Percentiles rank a stretch among this genome's conserved stretches.
These are phyloP conservation scores for Trebouxia sp. DNA, from an alignment of 139 green algal species.

Conservation along the genomic window DNA sequence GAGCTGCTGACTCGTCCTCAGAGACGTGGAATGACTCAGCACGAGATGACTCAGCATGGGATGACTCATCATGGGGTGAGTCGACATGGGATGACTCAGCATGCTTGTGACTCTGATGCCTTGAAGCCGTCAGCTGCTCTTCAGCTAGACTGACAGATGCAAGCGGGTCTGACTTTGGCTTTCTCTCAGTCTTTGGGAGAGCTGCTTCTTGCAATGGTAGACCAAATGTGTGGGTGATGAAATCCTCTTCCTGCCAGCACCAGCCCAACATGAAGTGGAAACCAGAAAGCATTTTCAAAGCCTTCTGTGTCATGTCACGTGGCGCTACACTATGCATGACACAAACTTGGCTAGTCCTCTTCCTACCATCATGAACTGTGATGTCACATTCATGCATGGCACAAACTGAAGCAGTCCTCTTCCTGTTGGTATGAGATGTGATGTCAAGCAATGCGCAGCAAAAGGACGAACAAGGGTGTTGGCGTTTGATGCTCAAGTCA, in stretches of 20 bases:
- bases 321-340: no score
- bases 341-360: no score
- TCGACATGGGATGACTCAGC: not conserved
- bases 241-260: conserved; percentile 58
- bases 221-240: conserved; percentile 53
- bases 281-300: no score
- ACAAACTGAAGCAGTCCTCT: no score
- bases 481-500: no score
- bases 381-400: no score
- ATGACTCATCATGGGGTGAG: no score
- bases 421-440: no score
- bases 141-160: conserved; percentile 37
- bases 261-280: not conserved
- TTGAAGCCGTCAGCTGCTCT: conserved; percentile 22
- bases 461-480: no score
- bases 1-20: conserved; percentile 33
- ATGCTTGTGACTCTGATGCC: not conserved
- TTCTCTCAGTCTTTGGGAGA: conserved; percentile 23
- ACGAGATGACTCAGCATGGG: not conserved
- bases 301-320: no score
- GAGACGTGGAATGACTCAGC: not conserved
- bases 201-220: conserved; percentile 47
- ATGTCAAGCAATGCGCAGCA: no score
- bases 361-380: no score
- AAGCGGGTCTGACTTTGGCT: conserved; percentile 2